Evolutionary conservation across 257 asterid species (phyloP).

Genomic region (Cordia subcordata): DNA sequence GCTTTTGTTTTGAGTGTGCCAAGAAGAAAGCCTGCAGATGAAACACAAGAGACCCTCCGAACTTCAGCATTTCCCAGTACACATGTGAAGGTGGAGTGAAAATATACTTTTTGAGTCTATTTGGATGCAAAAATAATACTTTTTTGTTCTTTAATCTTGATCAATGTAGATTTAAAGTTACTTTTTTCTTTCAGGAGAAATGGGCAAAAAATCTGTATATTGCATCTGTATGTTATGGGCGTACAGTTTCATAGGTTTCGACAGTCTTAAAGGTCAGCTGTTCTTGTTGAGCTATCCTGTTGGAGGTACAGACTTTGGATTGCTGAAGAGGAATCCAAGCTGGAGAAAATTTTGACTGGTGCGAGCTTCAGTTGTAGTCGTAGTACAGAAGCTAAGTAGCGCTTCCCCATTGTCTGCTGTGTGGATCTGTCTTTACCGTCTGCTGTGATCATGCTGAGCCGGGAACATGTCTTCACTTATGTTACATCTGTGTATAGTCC

Average conservation of each 20-base stretch:
- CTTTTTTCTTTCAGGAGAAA: conserved; percentile 19
- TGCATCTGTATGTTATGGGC: conserved; percentile 29
- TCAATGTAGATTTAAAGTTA: neutral
- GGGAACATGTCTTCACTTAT: conserved; percentile 14
- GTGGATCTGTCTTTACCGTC: conserved; percentile 8
- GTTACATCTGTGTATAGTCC: conserved; percentile 27
- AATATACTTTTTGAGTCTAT: neutral
- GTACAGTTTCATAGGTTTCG: conserved; percentile 40
- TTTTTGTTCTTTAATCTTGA: neutral
- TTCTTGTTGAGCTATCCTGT: neutral
- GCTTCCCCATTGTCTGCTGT: conserved; percentile 18
- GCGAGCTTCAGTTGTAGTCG: conserved; percentile 23
- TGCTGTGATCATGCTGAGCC: conserved; percentile 11
- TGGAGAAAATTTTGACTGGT: conserved; percentile 9
- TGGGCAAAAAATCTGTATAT: conserved; percentile 31
- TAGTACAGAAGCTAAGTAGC: conserved; percentile 20
- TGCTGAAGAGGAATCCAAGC: conserved; percentile 7
- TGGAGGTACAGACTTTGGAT: conserved; percentile 7
- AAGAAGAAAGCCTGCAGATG: conserved; percentile 52
- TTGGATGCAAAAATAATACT: neutral
- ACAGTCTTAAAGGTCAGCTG: neutral
- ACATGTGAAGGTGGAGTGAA: conserved; percentile 54
- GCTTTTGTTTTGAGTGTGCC: conserved; percentile 73
- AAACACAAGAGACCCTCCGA: conserved; percentile 86
- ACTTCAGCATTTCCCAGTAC: conserved; percentile 77